Percentiles rank a stretch among this genome's conserved stretches.
phyloP scores from a whole-genome alignment of 106 monocot species.

The Iris macrosiphon region DNA sequence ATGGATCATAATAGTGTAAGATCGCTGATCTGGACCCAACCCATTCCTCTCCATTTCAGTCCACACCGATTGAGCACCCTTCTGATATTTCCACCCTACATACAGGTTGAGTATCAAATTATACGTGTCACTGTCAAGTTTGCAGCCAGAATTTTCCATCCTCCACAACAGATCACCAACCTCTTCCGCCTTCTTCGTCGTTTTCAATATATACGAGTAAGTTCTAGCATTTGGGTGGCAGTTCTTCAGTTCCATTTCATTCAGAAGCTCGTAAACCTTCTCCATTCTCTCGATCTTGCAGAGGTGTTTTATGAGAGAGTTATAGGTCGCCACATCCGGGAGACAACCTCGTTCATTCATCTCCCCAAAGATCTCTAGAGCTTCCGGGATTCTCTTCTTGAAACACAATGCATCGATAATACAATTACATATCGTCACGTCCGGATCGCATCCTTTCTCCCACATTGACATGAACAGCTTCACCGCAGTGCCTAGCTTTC shows the following conservation, averaged over 20 bases:
- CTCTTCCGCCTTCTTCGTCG: slow-evolving; percentile 40
- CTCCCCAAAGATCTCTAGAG: slow-evolving; percentile 69
- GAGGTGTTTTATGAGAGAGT: slow-evolving; percentile 77
- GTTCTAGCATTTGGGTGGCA: slow-evolving; percentile 57
- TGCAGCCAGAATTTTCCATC: slow-evolving; percentile 52
- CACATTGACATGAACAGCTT: slow-evolving; percentile 68
- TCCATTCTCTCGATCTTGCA: slow-evolving; percentile 74
- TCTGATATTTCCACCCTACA: slow-evolving; percentile 47
- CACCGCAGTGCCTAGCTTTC: slow-evolving; percentile 50
- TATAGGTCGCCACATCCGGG: slow-evolving; percentile 73
- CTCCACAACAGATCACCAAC: slow-evolving; percentile 27
- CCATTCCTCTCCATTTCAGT: slow-evolving; percentile 64
- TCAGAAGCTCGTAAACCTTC: slow-evolving; percentile 61
- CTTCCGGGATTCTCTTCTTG: slow-evolving; percentile 78
- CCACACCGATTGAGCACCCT: slow-evolving; percentile 44
- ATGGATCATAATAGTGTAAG: slow-evolving; percentile 74
- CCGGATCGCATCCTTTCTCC: slow-evolving; percentile 53
- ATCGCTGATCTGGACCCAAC: slow-evolving; percentile 72
- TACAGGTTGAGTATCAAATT: slow-evolving; percentile 68
- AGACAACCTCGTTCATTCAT: slow-evolving; percentile 57
- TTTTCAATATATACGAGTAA: slow-evolving; percentile 62
- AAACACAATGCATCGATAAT: slow-evolving; percentile 82
- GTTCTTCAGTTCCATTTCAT: slow-evolving; percentile 71
- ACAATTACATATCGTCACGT: slow-evolving; percentile 71
- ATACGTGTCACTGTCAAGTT: slow-evolving; percentile 41